These are phyloP conservation scores for Naganishia vaughanmartiniae DNA, from an alignment of 768 basidiomycete genomes.

Conservation along the genomic window DNA sequence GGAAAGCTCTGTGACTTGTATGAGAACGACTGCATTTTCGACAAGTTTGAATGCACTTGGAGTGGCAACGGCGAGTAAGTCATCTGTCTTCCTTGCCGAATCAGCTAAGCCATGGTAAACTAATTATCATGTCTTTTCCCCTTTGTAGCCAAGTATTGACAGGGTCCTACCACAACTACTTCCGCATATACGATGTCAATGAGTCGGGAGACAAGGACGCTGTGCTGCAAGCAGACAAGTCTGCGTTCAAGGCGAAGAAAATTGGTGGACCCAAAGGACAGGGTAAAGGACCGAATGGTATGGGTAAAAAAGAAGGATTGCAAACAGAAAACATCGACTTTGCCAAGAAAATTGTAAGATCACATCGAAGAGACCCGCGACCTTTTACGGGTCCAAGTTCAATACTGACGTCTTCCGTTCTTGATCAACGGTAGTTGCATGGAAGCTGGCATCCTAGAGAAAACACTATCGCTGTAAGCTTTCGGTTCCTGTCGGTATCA, in stretches of 20 bases:
- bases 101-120: background rate
- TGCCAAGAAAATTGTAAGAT: slow-evolving; percentile 52
- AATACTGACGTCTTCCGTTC: slow-evolving; percentile 51
- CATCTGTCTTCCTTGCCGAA: background rate
- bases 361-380: background rate
- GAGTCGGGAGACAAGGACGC: slow-evolving; percentile 71
- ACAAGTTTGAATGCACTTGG: slow-evolving; percentile 99
- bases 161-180: slow-evolving; percentile 99
- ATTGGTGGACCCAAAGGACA: slow-evolving; percentile 69
- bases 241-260: slow-evolving; percentile 99
- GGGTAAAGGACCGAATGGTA: slow-evolving; percentile 59
- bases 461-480: slow-evolving; percentile 89
- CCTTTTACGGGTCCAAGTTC: slow-evolving; percentile 42
- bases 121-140: background rate
- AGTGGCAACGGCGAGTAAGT: slow-evolving; percentile 85
- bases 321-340: slow-evolving; percentile 80
- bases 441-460: slow-evolving; percentile 89
- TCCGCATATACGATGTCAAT: slow-evolving; percentile 91
- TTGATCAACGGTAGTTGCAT: slow-evolving; percentile 37
- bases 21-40: slow-evolving; percentile 99
- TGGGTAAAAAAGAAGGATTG: slow-evolving; percentile 74
- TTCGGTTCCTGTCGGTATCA: background rate
- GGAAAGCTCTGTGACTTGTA: slow-evolving; percentile 97
- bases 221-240: slow-evolving; percentile 96
- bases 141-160: slow-evolving; percentile 80